A percentile compares a stretch with the other conserved stretches of the same genome.
Evolutionary conservation across 345 rosid species (phyloP).

Genomic region (Bretschneidera sinensis): DNA sequence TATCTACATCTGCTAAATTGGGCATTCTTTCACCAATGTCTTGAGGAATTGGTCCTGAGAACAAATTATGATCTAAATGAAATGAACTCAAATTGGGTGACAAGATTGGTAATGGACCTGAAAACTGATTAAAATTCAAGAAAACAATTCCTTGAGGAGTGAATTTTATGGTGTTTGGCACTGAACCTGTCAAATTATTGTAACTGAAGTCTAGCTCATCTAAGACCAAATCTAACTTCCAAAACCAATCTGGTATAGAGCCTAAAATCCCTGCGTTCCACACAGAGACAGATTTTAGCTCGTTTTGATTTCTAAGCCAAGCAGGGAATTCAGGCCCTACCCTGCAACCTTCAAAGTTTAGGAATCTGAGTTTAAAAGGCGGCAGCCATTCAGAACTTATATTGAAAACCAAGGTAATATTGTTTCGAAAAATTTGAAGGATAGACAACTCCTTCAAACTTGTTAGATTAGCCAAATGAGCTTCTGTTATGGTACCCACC

Average conservation of each 20-base stretch:
- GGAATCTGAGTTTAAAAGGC: constrained; percentile 21
- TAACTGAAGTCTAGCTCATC: constrained; percentile 11
- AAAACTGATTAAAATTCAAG: constrained; percentile 17
- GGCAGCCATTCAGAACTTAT: constrained; percentile 20
- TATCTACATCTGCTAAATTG: neutral
- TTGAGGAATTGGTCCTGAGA: constrained; percentile 23
- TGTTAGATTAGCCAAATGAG: constrained; percentile 19
- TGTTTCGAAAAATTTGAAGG: neutral
- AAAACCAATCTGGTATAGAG: too few relatives aligned
- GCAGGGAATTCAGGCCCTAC: constrained; percentile 23
- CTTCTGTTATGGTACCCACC: constrained; percentile 17
- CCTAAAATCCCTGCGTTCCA: constrained; percentile 6
- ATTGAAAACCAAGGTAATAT: constrained; percentile 12
- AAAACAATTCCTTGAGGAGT: neutral
- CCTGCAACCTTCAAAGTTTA: constrained; percentile 12
- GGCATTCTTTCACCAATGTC: constrained; percentile 17
- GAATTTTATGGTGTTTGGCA: constrained; percentile 5
- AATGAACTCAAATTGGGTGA: constrained; percentile 18
- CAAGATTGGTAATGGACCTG: constrained; percentile 23
- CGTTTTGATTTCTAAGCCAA: constrained; percentile 23
- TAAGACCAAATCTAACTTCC: constrained; percentile 4
- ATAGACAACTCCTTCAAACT: constrained; percentile 7
- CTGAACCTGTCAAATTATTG: constrained; percentile 14
- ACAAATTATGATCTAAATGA: constrained; percentile 12
- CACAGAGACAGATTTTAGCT: constrained; percentile 1